Percentiles rank a stretch among this genome's conserved stretches.
These are phyloP conservation scores for Coemansia sp. DNA, from an alignment of 192 early-diverging fungal genomes.

Conservation along the genomic window DNA sequence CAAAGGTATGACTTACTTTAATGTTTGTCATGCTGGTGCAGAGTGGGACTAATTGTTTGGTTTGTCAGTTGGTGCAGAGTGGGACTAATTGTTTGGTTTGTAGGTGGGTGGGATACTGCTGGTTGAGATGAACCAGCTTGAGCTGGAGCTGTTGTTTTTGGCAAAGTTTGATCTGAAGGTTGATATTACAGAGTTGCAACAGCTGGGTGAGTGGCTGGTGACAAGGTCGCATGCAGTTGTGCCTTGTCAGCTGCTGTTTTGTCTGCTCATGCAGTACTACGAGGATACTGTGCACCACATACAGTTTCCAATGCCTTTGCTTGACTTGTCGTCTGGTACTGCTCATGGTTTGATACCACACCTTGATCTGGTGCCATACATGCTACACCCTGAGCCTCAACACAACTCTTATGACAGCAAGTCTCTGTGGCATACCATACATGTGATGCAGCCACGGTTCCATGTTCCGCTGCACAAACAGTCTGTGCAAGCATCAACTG, in stretches of 20 bases:
- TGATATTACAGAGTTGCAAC: slow-evolving; percentile 60
- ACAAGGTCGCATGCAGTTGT: background rate
- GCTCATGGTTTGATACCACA: slow-evolving; percentile 3
- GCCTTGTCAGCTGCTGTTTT: background rate
- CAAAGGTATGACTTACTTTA: slow-evolving; percentile 33
- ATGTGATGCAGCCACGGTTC: background rate
- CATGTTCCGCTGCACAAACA: background rate
- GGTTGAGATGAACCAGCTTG: slow-evolving; percentile 70
- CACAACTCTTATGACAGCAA: background rate
- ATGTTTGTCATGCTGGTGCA: no score
- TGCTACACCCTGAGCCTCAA: background rate
- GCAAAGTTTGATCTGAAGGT: slow-evolving; percentile 71
- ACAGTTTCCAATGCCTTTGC: slow-evolving; percentile 6
- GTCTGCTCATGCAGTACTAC: slow-evolving; percentile 24
- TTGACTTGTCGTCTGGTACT: background rate
- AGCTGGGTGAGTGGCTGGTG: slow-evolving; percentile 63
- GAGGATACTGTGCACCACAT: slow-evolving; percentile 13
- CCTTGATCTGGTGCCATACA: slow-evolving; percentile 7
- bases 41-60: no score
- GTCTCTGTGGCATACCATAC: background rate
- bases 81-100: background rate
- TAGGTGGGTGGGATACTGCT: slow-evolving; percentile 75
- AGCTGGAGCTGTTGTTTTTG: slow-evolving; percentile 73
- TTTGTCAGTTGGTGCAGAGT: slow-evolving; percentile 15
- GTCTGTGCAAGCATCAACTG: background rate